These are phyloP conservation scores for Cytospora schulzeri DNA, from an alignment of 2,329 filamentous ascomycete genomes.

Conservation along the genomic window DNA sequence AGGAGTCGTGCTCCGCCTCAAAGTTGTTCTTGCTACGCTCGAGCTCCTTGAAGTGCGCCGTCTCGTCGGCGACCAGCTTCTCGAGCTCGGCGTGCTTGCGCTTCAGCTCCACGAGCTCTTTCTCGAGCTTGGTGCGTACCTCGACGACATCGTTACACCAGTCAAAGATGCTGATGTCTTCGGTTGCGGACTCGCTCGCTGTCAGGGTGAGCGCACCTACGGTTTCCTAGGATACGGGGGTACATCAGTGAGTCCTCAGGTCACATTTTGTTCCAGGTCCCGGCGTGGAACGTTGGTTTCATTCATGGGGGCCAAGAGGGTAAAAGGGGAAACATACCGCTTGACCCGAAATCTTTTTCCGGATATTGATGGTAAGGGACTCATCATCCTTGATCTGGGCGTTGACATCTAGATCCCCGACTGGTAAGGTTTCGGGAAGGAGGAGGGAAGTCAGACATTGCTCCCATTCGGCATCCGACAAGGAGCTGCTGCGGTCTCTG, in stretches of 20 bases:
- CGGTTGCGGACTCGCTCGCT: conserved; percentile 50
- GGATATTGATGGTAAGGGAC: conserved; percentile 63
- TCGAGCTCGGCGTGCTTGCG: conserved; percentile 52
- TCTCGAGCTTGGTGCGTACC: conserved; percentile 47
- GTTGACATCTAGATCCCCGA: conserved; percentile 59
- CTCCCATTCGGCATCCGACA: conserved; percentile 68
- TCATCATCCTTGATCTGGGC: conserved; percentile 58
- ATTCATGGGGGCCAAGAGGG: conserved; percentile 19
- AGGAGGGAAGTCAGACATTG: conserved; percentile 60
- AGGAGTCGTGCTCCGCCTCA: conserved; percentile 67
- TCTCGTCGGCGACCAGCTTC: conserved; percentile 58
- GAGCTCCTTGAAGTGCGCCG: conserved; percentile 66
- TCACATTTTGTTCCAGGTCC: not conserved
- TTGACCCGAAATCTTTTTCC: conserved; percentile 68
- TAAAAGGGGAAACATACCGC: conserved; percentile 53
- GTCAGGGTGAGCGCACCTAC: conserved; percentile 66
- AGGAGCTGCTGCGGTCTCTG: conserved; percentile 55
- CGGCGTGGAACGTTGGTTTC: not conserved
- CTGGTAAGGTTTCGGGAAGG: conserved; percentile 45
- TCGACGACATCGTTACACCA: conserved; percentile 67
- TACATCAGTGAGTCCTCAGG: conserved; percentile 12
- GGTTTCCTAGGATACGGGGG: conserved; percentile 56
- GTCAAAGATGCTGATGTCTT: conserved; percentile 66
- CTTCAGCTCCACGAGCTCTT: conserved; percentile 46
- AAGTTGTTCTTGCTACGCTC: conserved; percentile 66